These are phyloP conservation scores for Pythium rhizo-oryzae DNA, from an alignment of 352 stramenopile species.

Conservation along the genomic window DNA sequence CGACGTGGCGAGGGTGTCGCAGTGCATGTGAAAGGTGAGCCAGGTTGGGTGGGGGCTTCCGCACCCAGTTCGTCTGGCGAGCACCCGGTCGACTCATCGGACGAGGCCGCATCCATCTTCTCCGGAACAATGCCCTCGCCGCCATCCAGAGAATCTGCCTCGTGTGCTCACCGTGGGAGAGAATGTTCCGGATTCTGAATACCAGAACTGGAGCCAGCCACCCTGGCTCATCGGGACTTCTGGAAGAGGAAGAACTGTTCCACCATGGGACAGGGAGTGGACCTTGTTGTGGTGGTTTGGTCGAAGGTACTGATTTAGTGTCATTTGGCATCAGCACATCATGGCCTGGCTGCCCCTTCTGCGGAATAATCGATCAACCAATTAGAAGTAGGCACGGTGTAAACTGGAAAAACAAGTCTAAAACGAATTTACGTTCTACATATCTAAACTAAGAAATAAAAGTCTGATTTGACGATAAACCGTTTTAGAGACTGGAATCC, in stretches of 20 bases:
- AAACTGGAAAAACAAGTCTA: too few relatives aligned
- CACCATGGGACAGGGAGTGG: not conserved
- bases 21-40: not conserved
- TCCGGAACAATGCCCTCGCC: too few relatives aligned
- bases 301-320: not conserved
- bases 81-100: not conserved
- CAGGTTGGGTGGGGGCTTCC: not conserved
- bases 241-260: too few relatives aligned
- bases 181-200: not conserved
- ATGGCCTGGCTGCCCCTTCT: not conserved
- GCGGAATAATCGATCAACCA: not conserved
- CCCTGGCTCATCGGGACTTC: not conserved
- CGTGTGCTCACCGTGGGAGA: not conserved
- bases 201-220: not conserved
- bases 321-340: conserved; percentile 1
- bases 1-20: not conserved
- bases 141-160: too few relatives aligned
- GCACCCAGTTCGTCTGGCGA: not conserved
- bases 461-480: too few relatives aligned
- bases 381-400: not conserved
- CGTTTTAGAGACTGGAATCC: too few relatives aligned
- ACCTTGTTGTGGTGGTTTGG: not conserved
- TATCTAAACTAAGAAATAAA: too few relatives aligned
- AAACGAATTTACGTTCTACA: too few relatives aligned
- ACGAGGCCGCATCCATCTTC: too few relatives aligned